These are phyloP conservation scores for Diddensiella santjacobensis DNA, from an alignment of 805 yeast genomes.

Conservation along the genomic window DNA sequence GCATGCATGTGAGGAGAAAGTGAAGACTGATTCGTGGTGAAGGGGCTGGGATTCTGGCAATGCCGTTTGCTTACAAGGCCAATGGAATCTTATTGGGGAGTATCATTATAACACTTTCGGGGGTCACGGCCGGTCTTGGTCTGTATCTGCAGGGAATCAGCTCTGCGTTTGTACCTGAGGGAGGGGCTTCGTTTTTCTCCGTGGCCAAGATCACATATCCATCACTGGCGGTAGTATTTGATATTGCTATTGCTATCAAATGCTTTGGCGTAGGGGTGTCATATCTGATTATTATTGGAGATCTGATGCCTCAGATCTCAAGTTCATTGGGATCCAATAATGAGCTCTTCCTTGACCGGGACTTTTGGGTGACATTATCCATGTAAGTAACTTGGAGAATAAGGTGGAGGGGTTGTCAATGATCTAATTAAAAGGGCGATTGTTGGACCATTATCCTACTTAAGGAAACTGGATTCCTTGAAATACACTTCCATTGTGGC, in stretches of 20 bases:
- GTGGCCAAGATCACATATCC: constrained; percentile 69
- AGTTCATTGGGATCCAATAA: constrained; percentile 25
- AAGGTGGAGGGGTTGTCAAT: too few species aligned
- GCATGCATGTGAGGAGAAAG: not conserved
- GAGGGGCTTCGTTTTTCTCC: constrained; percentile 63
- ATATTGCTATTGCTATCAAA: constrained; percentile 68
- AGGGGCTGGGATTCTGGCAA: constrained; percentile 75
- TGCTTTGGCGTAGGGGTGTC: constrained; percentile 80
- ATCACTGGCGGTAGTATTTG: constrained; percentile 60
- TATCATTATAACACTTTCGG: constrained; percentile 53
- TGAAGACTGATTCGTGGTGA: too few species aligned
- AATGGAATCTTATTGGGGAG: constrained; percentile 61
- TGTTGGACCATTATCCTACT: constrained; percentile 61
- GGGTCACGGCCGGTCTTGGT: constrained; percentile 63
- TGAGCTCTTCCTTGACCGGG: constrained; percentile 30
- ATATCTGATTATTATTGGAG: constrained; percentile 69
- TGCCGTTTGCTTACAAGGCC: constrained; percentile 64
- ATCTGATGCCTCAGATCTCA: constrained; percentile 58
- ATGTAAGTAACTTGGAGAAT: constrained; percentile 37
- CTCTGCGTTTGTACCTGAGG: constrained; percentile 50
- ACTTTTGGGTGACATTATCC: constrained; percentile 45
- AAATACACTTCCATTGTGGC: constrained; percentile 85
- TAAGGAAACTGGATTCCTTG: constrained; percentile 73
- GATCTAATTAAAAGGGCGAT: constrained; percentile 38
- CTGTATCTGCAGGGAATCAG: constrained; percentile 59